Evolutionary conservation across 345 rosid species (phyloP).

Genomic region (Erodium maritimum): DNA sequence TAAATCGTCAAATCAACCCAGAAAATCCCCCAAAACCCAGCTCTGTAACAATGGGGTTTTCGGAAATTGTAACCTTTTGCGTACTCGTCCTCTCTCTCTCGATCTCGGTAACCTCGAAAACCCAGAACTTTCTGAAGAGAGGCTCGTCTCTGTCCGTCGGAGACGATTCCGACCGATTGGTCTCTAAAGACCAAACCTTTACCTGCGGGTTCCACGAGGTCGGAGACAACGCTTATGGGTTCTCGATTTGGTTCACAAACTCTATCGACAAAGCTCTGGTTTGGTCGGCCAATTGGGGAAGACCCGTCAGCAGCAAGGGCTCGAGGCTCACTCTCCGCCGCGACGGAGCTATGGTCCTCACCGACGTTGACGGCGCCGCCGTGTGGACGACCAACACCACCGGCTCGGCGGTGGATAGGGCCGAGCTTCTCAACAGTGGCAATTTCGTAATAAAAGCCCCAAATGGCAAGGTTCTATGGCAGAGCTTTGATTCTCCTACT

Average conservation of each 20-base stretch:
- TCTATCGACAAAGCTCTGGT: not conserved
- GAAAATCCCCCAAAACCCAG: no score
- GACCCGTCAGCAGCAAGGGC: slow-evolving; percentile 6
- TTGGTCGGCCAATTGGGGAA: slow-evolving; percentile 12
- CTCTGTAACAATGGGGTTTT: no score
- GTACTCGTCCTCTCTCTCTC: not conserved
- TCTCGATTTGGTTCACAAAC: slow-evolving; percentile 15
- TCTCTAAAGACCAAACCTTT: slow-evolving; percentile 12
- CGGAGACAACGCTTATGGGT: slow-evolving; percentile 21
- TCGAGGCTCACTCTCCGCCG: slow-evolving; percentile 4
- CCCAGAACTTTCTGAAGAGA: not conserved
- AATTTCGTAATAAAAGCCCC: slow-evolving; percentile 15
- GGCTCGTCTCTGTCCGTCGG: slow-evolving; percentile 23
- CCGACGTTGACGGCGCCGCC: slow-evolving; percentile 9
- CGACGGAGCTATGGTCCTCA: slow-evolving; percentile 7
- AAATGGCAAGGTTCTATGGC: slow-evolving; percentile 11
- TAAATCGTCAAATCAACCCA: no score
- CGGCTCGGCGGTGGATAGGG: not conserved
- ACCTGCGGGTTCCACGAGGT: slow-evolving; percentile 19
- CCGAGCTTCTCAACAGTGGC: slow-evolving; percentile 17
- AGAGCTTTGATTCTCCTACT: slow-evolving; percentile 25
- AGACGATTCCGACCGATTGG: slow-evolving; percentile 8
- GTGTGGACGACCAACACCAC: slow-evolving; percentile 18
- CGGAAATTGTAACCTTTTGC: no score
- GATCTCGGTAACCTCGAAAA: not conserved